These are phyloP conservation scores for Rosa hybrid DNA, from an alignment of 331 rosid species.

Conservation along the genomic window DNA sequence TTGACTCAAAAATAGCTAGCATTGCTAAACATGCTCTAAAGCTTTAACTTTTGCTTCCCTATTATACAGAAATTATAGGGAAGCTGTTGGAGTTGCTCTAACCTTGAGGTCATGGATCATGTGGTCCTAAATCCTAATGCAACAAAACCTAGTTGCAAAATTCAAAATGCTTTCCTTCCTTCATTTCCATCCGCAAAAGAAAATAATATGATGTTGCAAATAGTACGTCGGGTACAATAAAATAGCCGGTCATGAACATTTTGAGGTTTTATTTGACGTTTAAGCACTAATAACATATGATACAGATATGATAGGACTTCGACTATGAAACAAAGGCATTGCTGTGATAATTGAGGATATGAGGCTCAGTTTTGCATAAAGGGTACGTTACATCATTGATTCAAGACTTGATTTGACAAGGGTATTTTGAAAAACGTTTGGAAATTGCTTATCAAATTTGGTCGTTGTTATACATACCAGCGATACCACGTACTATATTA, in stretches of 20 bases:
- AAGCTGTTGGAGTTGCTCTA: too few relatives aligned
- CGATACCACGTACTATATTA: too few relatives aligned
- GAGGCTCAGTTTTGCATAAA: neutral
- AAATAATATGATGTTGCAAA: neutral
- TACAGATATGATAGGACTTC: neutral
- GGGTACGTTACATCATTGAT: neutral
- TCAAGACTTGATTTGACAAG: too few relatives aligned
- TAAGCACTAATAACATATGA: neutral
- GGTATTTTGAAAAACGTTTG: too few relatives aligned
- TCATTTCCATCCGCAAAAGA: neutral
- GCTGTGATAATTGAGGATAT: neutral
- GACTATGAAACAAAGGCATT: neutral
- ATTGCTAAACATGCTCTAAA: too few relatives aligned
- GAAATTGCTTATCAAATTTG: too few relatives aligned
- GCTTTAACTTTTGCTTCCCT: too few relatives aligned
- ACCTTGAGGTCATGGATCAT: neutral
- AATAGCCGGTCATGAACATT: neutral
- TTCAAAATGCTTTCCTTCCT: neutral
- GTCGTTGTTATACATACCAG: too few relatives aligned
- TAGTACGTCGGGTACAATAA: neutral
- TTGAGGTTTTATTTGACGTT: neutral
- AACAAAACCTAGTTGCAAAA: neutral
- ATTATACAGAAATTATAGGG: too few relatives aligned
- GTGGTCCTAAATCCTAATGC: conserved; percentile 1
- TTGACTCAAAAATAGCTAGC: too few relatives aligned